Percentiles rank a stretch among this genome's conserved stretches.
Conservation (phyloP, 495 filamentous ascomycete species). For the Daldinia decipiens region DNA sequence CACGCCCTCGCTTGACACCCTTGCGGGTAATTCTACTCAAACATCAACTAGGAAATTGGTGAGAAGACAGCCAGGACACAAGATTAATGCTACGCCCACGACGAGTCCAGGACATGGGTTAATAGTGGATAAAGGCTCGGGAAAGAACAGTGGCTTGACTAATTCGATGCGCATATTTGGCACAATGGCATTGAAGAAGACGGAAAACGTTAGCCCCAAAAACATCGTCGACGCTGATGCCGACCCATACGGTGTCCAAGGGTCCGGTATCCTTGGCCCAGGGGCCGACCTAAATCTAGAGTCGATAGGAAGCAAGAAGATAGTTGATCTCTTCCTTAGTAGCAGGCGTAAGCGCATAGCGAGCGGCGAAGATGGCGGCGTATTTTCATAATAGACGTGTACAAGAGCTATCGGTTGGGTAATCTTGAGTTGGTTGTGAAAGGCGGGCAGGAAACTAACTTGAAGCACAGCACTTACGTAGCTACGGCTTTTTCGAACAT, state of each 20-base stretch:
- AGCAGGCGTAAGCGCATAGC: slow-evolving; percentile 61
- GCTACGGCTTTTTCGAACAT: not conserved
- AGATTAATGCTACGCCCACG: slow-evolving; percentile 17
- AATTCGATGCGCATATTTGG: slow-evolving; percentile 43
- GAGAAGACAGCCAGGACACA: slow-evolving; percentile 40
- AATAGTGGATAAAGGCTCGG: slow-evolving; percentile 51
- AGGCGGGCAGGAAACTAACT: not conserved
- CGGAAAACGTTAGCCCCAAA: slow-evolving; percentile 43
- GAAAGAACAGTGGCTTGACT: slow-evolving; percentile 29
- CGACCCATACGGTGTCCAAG: slow-evolving; percentile 45
- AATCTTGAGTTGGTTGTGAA: not conserved
- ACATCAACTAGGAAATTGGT: slow-evolving; percentile 28
- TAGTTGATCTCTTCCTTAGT: slow-evolving; percentile 70
- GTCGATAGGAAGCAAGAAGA: slow-evolving; percentile 62
- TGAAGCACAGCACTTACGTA: slow-evolving; percentile 3
- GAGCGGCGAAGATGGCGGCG: slow-evolving; percentile 39
- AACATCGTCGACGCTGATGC: slow-evolving; percentile 17
- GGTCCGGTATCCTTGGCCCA: slow-evolving; percentile 40
- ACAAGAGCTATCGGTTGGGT: not conserved
- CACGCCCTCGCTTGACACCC: slow-evolving; percentile 44
- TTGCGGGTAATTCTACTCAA: slow-evolving; percentile 46
- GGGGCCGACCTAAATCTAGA: slow-evolving; percentile 50
- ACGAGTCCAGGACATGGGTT: slow-evolving; percentile 51
- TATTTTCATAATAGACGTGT: slow-evolving; percentile 31
- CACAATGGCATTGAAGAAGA: slow-evolving; percentile 39